These are phyloP conservation scores for Corniculantispora saksenae DNA, from an alignment of 2,329 filamentous ascomycete genomes.

Conservation along the genomic window DNA sequence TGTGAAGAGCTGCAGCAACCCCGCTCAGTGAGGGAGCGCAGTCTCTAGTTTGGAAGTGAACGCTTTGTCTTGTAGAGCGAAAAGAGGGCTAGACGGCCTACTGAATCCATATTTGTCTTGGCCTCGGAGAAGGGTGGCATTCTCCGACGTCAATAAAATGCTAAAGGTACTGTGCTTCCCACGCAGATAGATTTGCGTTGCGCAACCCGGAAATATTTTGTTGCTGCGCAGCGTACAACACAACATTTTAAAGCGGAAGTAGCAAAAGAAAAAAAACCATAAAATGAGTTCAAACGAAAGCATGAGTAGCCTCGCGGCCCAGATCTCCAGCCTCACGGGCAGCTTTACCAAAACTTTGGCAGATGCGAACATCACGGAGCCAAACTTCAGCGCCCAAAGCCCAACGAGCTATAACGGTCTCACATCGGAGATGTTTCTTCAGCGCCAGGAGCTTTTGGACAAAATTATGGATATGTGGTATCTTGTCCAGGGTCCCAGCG, in stretches of 20 bases:
- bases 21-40: not conserved
- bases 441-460: conserved; percentile 46
- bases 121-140: not conserved
- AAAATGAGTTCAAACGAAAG: conserved; percentile 37
- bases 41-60: not conserved
- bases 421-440: conserved; percentile 44
- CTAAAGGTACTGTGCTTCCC: not conserved
- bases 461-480: conserved; percentile 48
- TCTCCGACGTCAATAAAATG: not conserved
- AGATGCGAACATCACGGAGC: conserved; percentile 43
- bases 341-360: conserved; percentile 41
- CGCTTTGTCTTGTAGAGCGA: not conserved
- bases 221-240: conserved; percentile 10
- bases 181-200: no score
- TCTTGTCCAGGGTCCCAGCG: conserved; percentile 49
- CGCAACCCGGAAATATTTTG: not conserved
- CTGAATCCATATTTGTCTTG: not conserved
- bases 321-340: conserved; percentile 46
- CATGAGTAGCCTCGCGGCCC: conserved; percentile 44
- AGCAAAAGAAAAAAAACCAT: not conserved
- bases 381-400: conserved; percentile 46
- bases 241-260: not conserved
- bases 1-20: not conserved
- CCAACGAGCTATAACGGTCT: conserved; percentile 43
- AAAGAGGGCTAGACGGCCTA: not conserved